phyloP scores from a whole-genome alignment of 371 early-diverging fungal species.

The Rhizopus microsporus region DNA sequence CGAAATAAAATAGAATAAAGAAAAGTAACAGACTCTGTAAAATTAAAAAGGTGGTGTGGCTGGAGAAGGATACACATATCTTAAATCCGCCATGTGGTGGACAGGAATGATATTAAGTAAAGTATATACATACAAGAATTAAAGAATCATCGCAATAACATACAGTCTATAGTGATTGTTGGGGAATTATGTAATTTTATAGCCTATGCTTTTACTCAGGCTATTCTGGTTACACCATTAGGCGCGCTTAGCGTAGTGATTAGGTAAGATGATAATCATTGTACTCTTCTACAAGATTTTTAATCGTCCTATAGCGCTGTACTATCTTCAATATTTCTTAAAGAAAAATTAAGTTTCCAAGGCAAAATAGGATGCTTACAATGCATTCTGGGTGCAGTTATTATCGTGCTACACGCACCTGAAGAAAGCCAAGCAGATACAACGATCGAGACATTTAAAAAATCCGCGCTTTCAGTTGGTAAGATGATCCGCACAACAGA shows the following conservation, averaged over 20 bases:
- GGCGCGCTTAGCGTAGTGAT: conserved; percentile 87
- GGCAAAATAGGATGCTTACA: conserved; percentile 92
- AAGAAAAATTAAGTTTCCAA: conserved; percentile 79
- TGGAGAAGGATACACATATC: conserved; percentile 82
- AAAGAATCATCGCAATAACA: conserved; percentile 1
- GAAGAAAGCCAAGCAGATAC: conserved; percentile 75
- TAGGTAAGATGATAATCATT: conserved; percentile 23
- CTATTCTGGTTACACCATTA: conserved; percentile 94
- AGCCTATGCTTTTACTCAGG: conserved; percentile 94
- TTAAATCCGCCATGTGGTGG: conserved; percentile 93
- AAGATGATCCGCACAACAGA: conserved; percentile 6
- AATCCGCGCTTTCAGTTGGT: conserved; percentile 75
- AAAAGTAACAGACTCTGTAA: not conserved
- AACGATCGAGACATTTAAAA: conserved; percentile 80
- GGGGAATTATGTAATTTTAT: conserved; percentile 94
- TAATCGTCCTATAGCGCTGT: conserved; percentile 64
- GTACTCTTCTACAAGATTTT: not conserved
- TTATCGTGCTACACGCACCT: conserved; percentile 93
- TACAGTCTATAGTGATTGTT: conserved; percentile 56
- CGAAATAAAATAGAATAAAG: not conserved
- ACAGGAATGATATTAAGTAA: conserved; percentile 83
- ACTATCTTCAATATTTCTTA: conserved; percentile 86
- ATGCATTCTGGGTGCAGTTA: conserved; percentile 87
- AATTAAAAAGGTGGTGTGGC: conserved; percentile 49
- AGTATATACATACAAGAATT: conserved; percentile 12